A percentile compares a stretch with the other conserved stretches of the same genome.
Evolutionary conservation across 148 eudicot species (phyloP).

Genomic region (Rheum nobile): DNA sequence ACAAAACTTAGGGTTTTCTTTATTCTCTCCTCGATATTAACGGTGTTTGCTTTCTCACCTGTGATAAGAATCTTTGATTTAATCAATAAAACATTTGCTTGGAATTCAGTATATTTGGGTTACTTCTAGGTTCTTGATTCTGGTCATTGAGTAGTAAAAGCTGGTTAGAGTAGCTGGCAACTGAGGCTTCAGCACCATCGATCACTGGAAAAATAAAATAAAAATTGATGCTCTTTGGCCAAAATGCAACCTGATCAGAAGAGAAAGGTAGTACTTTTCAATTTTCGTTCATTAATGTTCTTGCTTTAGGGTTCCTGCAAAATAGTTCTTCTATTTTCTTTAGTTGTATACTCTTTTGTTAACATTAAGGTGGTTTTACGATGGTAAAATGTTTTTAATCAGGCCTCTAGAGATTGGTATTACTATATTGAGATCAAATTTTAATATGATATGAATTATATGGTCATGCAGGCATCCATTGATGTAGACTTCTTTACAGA

Average conservation of each 20-base stretch:
- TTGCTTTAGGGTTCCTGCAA: background rate
- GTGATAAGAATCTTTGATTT: background rate
- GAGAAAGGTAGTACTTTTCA: constrained; percentile 46
- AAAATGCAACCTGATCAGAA: constrained; percentile 81
- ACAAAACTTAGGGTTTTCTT: background rate
- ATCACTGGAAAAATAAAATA: constrained; percentile 10
- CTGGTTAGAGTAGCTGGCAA: background rate
- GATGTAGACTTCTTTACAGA: constrained; percentile 86
- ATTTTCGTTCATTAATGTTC: background rate
- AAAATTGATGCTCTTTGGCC: constrained; percentile 30
- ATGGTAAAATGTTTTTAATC: background rate
- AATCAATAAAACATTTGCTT: background rate
- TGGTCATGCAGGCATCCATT: constrained; percentile 44
- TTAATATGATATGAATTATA: background rate
- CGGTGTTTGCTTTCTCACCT: background rate
- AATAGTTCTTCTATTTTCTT: too few relatives aligned
- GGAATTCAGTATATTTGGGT: background rate
- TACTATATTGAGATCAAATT: constrained; percentile 3
- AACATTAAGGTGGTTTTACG: background rate
- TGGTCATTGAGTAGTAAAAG: background rate
- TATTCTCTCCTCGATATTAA: background rate
- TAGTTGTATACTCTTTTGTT: background rate
- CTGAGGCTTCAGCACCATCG: constrained; percentile 3
- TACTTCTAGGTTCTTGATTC: background rate
- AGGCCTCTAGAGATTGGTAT: background rate